Evolutionary conservation across 2,329 filamentous ascomycete genomes (phyloP).

Genomic region (Claviceps arundinis): DNA sequence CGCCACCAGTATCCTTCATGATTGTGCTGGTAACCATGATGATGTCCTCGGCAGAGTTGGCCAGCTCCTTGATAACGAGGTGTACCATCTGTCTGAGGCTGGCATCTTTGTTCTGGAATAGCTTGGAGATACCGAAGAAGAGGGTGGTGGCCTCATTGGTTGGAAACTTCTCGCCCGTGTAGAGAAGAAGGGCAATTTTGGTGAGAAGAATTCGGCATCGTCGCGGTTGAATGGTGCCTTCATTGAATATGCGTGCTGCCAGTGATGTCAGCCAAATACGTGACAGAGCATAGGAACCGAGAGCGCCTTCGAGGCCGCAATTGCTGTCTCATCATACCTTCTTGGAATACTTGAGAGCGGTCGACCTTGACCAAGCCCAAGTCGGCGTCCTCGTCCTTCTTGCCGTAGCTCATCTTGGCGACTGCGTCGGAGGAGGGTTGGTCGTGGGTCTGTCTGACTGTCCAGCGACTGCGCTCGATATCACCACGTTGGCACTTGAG

Average conservation of each 20-base stretch:
- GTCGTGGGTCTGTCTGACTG: conserved; percentile 21
- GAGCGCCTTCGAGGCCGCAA: background rate
- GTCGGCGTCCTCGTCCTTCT: conserved; percentile 98
- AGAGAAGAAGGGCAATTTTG: conserved; percentile 91
- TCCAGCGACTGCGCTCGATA: conserved; percentile 16
- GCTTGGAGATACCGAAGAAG: conserved; percentile 97
- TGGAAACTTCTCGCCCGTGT: conserved; percentile 93
- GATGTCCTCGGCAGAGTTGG: conserved; percentile 89
- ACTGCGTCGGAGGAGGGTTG: conserved; percentile 18
- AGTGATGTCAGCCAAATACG: conserved; percentile 4
- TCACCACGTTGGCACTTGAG: conserved; percentile 26
- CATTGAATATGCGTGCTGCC: conserved; percentile 90
- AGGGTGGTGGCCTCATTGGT: conserved; percentile 94
- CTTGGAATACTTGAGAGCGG: conserved; percentile 94
- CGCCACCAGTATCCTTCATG: conserved; percentile 97
- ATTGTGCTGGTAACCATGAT: conserved; percentile 99
- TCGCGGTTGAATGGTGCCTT: conserved; percentile 88
- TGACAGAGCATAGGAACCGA: background rate
- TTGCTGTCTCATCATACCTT: conserved; percentile 49
- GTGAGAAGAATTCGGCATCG: conserved; percentile 95
- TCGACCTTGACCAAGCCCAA: conserved; percentile 91
- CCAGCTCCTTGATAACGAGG: conserved; percentile 93
- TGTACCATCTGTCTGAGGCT: conserved; percentile 98
- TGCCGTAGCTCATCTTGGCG: conserved; percentile 83
- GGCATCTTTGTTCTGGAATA: conserved; percentile 99